Evolutionary conservation across 352 stramenopile species (phyloP), one percentile per base, ranked within the genome.

Genomic region (Bremia lactucae): DNA sequence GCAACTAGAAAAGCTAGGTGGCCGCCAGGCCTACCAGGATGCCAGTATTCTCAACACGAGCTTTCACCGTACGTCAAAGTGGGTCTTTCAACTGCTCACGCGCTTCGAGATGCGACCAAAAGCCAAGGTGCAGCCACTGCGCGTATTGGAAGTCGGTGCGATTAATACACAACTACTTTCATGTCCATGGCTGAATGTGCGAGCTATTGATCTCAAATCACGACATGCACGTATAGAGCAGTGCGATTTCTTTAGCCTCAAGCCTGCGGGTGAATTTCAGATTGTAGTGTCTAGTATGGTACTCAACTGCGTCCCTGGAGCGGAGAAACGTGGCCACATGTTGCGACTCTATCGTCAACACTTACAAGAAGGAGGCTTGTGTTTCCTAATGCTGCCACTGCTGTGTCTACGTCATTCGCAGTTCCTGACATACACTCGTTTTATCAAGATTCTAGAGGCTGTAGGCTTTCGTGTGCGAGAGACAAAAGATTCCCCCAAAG

Each of bases 161-260:
- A 97, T 98, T 54, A 98, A 98, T 59, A 97, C 87, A 31, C 85
- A 97, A 62, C 70, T 98, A 20, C 62, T 98, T n/a, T 86, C 95
- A 52, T 94, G 88, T 45, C 86, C 93, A 36, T 90, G 72, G 65
- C 61, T 98, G 8, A 36, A 93, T 25, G 88, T 97, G n/a, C 68
- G 82, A 28, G 92, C 93, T 5, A 97, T 98, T 47, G 94, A 98
- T 59, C 73, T 98, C 38, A 85, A 92, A 51, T 95, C 90, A 11
- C 83, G 81, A 35, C 68, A 96, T 59, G 74, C 91, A 19, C 54
- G 65, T 46, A 96, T 97, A 46, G 74, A 96, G 58, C 77, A 95
- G 58, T 59, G 77, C 28, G 87, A 97, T 57, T 97, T 97, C 51
- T 96, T 97, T 49, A 76, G 69, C 13, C 62, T 96, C 11, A 39